phyloP scores from a whole-genome alignment of 192 early-diverging fungal species.

The Lobulomyces angularis region DNA sequence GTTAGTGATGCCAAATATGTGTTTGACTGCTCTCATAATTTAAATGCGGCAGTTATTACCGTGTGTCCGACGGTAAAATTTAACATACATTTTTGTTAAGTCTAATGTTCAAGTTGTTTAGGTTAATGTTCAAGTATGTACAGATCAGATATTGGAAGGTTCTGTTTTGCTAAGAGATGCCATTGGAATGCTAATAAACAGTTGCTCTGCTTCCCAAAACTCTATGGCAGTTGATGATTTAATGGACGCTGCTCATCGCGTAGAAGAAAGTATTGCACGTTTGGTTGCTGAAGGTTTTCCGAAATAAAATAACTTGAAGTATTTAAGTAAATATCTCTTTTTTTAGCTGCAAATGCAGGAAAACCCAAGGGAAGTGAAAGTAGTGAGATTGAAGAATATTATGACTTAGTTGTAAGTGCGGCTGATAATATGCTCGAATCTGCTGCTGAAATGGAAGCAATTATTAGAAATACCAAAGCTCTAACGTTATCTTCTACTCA shows the following conservation, averaged over 20 bases:
- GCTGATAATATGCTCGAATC: conserved; percentile 25
- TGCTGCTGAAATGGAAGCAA: conserved; percentile 20
- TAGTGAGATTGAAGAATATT: conserved; percentile 20
- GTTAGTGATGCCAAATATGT: conserved; percentile 17
- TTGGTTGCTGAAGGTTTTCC: too few species aligned
- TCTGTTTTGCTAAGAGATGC: conserved; percentile 27
- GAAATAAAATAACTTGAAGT: too few species aligned
- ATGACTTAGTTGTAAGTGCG: conserved; percentile 25
- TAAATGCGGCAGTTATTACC: conserved; percentile 24
- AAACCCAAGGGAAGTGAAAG: conserved; percentile 19
- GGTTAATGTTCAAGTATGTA: conserved; percentile 22
- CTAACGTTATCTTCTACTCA: conserved; percentile 31
- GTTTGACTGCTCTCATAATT: conserved; percentile 16
- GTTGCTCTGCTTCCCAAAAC: conserved; percentile 6
- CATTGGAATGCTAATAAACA: conserved; percentile 14
- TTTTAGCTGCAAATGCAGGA: too few species aligned
- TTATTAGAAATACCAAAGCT: conserved; percentile 30
- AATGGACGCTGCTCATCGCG: conserved; percentile 19
- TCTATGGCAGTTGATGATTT: conserved; percentile 12
- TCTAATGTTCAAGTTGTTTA: too few species aligned
- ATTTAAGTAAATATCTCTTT: too few species aligned
- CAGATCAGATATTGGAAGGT: conserved; percentile 35
- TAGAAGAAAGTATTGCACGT: conserved; percentile 30
- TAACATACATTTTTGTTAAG: too few species aligned
- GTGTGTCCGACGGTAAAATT: conserved; percentile 25